Base-by-base conservation (phyloP, 768 basidiomycete genomes). In the Brasilioporus rufonigricans region DNA sequence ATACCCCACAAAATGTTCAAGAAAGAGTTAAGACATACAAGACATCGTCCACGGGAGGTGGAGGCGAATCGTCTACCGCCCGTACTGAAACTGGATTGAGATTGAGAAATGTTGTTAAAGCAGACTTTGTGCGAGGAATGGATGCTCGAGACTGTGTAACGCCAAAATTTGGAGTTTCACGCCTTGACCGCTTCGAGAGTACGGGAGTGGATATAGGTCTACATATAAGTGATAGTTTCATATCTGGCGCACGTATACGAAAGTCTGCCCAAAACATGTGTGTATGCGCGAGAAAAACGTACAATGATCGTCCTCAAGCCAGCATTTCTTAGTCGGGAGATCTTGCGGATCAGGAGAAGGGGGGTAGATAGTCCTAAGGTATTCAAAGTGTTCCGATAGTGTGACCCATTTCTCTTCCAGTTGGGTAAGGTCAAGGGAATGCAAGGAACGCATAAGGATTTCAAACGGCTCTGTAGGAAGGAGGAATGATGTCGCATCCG, bases 381-480 rank as follows among this genome's bases (percentile, higher is more conserved):
- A 66, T 19, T 21, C 52, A 10, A 58, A 8, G 13, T 64, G 44
- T 41, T 62, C 61, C n/a, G 59, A 46, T 29, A 67, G 60, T 5
- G 75, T 72, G 24, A 67, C 63, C 62, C 78, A 74, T 51, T 61
- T 72, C 63, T 87, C 65, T 24, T 82, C 77, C 52, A 77, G 79
- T 13, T 72, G 64, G 13, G 67, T 52, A 19, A 78, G 57, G 10
- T 70, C 58, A 23, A 47, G 68, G 44, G 18, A 79, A 53, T 46
- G 62, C 62, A 67, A 75, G 65, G 19, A 72, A 19, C 65, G 62
- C 29, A 66, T 66, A 18, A 86, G 72, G 13, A 64, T 64, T 1
- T 80, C 76, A 49, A 82, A 78, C 14, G 85, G 84, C 39, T 87
- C 84, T 18, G 71, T 65, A n/a, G 81, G 80, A 14, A 85, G 70